These are phyloP conservation scores for Lipomyces mesembrius DNA, from an alignment of 805 yeast species.

Conservation along the genomic window DNA sequence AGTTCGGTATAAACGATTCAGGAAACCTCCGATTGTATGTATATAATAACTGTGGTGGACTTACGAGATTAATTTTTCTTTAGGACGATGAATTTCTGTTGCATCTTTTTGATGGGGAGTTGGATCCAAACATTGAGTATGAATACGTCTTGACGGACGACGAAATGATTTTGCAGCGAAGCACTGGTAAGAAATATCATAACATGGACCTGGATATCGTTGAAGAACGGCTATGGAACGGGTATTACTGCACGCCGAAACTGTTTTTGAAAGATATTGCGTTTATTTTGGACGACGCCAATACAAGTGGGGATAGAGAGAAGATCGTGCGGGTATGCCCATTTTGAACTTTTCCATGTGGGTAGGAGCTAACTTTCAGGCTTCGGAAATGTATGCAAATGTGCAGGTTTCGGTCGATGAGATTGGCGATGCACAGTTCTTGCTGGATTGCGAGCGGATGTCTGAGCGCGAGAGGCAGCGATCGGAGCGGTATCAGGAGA, in stretches of 20 bases:
- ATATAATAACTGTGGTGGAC: not conserved
- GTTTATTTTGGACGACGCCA: conserved; percentile 79
- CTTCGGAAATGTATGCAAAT: conserved; percentile 94
- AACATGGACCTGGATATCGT: conserved; percentile 94
- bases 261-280: conserved; percentile 86
- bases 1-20: conserved; percentile 82
- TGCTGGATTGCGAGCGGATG: conserved; percentile 75
- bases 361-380: conserved; percentile 50
- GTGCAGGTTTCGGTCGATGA: conserved; percentile 96
- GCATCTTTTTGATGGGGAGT: conserved; percentile 74
- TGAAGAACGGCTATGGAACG: conserved; percentile 97
- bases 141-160: conserved; percentile 46
- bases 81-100: conserved; percentile 64
- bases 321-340: conserved; percentile 55
- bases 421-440: conserved; percentile 66
- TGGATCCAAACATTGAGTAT: conserved; percentile 44
- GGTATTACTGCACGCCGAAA: conserved; percentile 88
- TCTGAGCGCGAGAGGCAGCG: conserved; percentile 64
- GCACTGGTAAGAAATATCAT: conserved; percentile 71
- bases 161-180: conserved; percentile 78
- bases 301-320: conserved; percentile 79
- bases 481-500: conserved; percentile 47
- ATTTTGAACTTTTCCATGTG: not conserved
- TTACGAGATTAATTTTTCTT: not conserved
- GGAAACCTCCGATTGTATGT: conserved; percentile 76